These are phyloP conservation scores for Brachypodium distachyon DNA, from an alignment of 202 grass and related monocot genomes.

Conservation along the genomic window DNA sequence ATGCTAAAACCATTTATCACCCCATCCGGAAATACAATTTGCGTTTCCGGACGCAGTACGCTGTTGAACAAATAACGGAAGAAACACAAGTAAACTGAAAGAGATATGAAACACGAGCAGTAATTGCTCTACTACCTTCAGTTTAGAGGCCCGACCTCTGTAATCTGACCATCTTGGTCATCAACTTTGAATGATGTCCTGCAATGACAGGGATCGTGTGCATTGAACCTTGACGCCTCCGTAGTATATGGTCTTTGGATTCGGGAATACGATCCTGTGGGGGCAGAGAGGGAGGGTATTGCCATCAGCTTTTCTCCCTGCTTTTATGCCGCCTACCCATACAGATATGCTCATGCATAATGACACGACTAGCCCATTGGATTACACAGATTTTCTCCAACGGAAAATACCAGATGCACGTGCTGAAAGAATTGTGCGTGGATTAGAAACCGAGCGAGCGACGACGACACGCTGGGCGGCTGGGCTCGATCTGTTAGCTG, in stretches of 20 bases:
- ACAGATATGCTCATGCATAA: conserved; percentile 6
- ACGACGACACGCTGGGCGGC: neutral
- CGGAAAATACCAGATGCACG: neutral
- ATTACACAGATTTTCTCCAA: neutral
- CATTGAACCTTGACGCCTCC: conserved; percentile 45
- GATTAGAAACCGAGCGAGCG: neutral
- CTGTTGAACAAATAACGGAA: neutral
- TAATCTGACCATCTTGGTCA: neutral
- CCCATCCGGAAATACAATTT: too few relatives aligned
- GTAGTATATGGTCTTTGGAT: neutral
- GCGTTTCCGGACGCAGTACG: neutral
- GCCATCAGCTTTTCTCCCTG: neutral
- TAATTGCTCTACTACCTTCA: neutral
- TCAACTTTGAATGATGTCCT: conserved; percentile 6
- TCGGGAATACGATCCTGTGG: conserved; percentile 18
- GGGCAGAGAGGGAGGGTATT: neutral
- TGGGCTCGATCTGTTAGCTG: neutral
- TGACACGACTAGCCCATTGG: neutral
- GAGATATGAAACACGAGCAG: neutral
- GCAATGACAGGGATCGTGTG: neutral
- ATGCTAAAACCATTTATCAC: too few relatives aligned
- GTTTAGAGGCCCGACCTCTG: neutral
- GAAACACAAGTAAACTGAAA: neutral
- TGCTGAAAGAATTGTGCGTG: conserved; percentile 4
- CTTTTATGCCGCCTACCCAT: conserved; percentile 30